These are phyloP conservation scores for Venturia asperata DNA, from an alignment of 2,329 filamentous ascomycete species.

Conservation along the genomic window DNA sequence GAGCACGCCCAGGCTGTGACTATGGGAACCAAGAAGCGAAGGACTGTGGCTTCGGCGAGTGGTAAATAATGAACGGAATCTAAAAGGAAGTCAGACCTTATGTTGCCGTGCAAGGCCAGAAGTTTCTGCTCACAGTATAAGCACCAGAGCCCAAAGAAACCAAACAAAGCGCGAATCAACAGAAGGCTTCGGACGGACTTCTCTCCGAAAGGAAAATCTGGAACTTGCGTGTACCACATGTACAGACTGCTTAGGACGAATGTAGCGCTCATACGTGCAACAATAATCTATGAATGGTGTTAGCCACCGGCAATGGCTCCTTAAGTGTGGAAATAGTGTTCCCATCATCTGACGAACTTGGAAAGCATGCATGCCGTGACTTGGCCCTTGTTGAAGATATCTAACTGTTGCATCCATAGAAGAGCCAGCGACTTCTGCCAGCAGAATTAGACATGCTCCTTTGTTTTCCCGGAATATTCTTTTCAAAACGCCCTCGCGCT, in stretches of 20 bases:
- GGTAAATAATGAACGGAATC: slow-evolving; percentile 18
- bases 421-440: slow-evolving; percentile 12
- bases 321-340: no score
- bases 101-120: not conserved
- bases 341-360: not conserved
- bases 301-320: not conserved
- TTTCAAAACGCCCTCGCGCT: slow-evolving; percentile 10
- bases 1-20: slow-evolving; percentile 17
- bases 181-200: slow-evolving; percentile 8
- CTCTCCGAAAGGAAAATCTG: slow-evolving; percentile 16
- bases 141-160: slow-evolving; percentile 20
- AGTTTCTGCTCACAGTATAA: slow-evolving; percentile 15
- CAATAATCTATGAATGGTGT: slow-evolving; percentile 21
- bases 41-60: slow-evolving; percentile 19
- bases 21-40: slow-evolving; percentile 16
- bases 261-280: slow-evolving; percentile 18
- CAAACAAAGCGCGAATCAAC: slow-evolving; percentile 13
- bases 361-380: slow-evolving; percentile 11
- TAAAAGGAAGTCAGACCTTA: not conserved
- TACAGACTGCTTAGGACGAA: slow-evolving; percentile 16
- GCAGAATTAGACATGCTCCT: slow-evolving; percentile 17
- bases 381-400: slow-evolving; percentile 16
- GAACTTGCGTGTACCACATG: slow-evolving; percentile 19
- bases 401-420: slow-evolving; percentile 18
- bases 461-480: slow-evolving; percentile 15